A percentile compares a stretch with the other conserved stretches of the same genome.
Evolutionary conservation across 2,329 filamentous ascomycete genomes (phyloP).

Genomic region (Colletotrichum euphorbiae): DNA sequence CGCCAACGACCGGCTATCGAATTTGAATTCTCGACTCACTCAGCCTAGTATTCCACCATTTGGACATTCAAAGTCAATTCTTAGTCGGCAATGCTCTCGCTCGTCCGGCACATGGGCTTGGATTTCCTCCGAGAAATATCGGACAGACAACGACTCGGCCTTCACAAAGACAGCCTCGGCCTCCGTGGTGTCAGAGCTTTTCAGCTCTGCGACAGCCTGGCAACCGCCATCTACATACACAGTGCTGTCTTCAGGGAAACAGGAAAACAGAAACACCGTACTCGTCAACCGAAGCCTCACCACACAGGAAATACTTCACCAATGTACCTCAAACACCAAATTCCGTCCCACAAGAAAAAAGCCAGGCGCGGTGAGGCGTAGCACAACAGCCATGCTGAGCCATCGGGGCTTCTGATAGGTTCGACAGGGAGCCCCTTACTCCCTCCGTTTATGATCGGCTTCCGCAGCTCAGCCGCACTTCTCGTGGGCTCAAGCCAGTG

Average conservation of each 20-base stretch:
- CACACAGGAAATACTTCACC: not conserved
- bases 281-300: not conserved
- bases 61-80: too few species aligned
- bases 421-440: conserved; percentile 27
- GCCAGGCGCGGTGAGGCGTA: conserved; percentile 27
- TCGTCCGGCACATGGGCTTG: too few species aligned
- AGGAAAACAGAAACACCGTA: not conserved
- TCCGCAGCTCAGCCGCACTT: conserved; percentile 35
- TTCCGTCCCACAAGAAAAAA: conserved; percentile 5
- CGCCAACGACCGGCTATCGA: not conserved
- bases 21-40: not conserved
- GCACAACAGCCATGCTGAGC: conserved; percentile 36
- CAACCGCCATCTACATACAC: too few species aligned
- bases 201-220: too few species aligned
- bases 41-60: not conserved
- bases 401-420: conserved; percentile 24
- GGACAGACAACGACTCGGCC: too few species aligned
- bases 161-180: too few species aligned
- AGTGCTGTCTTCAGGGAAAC: too few species aligned
- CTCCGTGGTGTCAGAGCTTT: too few species aligned
- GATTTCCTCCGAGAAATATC: too few species aligned
- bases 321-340: too few species aligned
- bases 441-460: conserved; percentile 27
- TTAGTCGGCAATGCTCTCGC: too few species aligned
- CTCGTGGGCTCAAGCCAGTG: conserved; percentile 14